A percentile compares a stretch with the other conserved stretches of the same genome.
phyloP scores from a whole-genome alignment of 257 asterid species.

The Solanum paucissectum region DNA sequence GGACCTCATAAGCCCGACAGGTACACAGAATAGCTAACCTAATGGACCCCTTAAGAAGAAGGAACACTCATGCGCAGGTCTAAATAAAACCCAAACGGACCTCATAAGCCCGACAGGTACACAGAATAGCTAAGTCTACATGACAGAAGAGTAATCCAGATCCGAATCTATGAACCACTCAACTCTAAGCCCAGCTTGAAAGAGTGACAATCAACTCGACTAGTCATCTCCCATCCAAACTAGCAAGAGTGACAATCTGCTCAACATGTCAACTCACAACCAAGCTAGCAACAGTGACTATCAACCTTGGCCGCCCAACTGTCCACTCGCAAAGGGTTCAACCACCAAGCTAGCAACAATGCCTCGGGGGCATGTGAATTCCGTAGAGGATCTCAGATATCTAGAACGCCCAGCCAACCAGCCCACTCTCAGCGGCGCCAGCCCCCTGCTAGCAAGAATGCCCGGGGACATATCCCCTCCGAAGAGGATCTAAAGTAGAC shows the following conservation, averaged over 20 bases:
- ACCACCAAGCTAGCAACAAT: background rate
- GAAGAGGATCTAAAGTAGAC: no score
- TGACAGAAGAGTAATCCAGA: no score
- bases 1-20: background rate
- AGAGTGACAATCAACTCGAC: background rate
- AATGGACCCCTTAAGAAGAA: background rate
- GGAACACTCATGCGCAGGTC: background rate
- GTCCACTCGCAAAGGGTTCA: background rate
- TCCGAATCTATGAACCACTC: background rate
- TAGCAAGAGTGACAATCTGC: background rate
- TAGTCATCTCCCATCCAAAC: background rate
- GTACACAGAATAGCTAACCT: background rate
- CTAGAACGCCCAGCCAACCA: background rate
- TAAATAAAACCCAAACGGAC: background rate
- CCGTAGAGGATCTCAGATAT: no score
- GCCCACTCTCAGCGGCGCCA: background rate
- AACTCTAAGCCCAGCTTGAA: background rate
- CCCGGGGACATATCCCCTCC: background rate
- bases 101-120: no score
- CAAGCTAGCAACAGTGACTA: background rate
- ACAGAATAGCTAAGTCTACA: background rate
- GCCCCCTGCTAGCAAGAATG: background rate
- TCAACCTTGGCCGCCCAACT: background rate
- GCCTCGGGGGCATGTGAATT: background rate
- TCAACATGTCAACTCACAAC: background rate